Conservation (phyloP, 345 rosid species). For the Theobroma cacao region DNA sequence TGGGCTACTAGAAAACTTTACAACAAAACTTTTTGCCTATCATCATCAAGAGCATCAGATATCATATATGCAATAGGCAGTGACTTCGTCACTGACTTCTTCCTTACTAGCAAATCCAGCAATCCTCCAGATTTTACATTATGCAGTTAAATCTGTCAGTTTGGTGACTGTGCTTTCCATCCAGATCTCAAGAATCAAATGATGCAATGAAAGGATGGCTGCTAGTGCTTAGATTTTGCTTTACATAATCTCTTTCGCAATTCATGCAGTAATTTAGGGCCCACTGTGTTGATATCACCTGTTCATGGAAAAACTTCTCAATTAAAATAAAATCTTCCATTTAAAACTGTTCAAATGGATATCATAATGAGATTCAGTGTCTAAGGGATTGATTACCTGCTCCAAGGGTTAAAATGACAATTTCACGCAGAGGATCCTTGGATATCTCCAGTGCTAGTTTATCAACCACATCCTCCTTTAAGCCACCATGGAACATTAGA, state of each 20-base stretch:
- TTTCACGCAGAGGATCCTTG: conserved; percentile 16
- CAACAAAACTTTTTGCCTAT: not conserved
- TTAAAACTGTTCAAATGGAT: not conserved
- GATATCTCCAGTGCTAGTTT: conserved; percentile 20
- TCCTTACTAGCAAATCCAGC: not conserved
- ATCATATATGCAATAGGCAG: not conserved
- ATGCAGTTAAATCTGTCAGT: not conserved
- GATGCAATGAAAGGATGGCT: not conserved
- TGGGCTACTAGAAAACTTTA: not conserved
- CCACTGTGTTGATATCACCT: conserved; percentile 23
- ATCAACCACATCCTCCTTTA: conserved; percentile 26
- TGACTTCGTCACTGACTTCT: not conserved
- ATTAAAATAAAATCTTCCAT: not conserved
- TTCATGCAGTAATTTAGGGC: conserved; percentile 20
- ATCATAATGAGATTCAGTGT: too few relatives aligned
- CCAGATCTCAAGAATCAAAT: not conserved
- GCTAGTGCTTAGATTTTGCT: not conserved
- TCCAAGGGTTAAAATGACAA: conserved; percentile 24
- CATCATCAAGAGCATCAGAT: not conserved
- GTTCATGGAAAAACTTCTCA: not conserved
- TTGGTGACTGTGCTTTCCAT: not conserved
- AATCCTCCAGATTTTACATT: not conserved
- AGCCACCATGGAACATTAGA: not conserved
- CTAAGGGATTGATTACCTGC: conserved; percentile 8
- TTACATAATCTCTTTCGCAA: conserved; percentile 6